phyloP scores from a whole-genome alignment of 768 basidiomycete genomes.

The Lactarius trivialis region DNA sequence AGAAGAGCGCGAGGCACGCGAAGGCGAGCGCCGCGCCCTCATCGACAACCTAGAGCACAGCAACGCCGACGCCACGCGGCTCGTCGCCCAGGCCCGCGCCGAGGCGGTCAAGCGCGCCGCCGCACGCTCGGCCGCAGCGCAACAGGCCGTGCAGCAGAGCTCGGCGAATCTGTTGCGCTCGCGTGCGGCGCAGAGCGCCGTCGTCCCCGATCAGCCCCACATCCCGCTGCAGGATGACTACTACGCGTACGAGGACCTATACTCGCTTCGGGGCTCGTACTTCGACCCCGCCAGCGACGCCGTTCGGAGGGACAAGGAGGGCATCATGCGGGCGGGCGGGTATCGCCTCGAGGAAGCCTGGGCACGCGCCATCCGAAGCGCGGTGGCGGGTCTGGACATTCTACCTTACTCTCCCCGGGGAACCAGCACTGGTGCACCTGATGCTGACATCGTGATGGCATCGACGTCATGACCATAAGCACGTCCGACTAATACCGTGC shows the following conservation, averaged over 20 bases:
- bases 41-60: slow-evolving; percentile 79
- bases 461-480: not conserved
- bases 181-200: slow-evolving; percentile 56
- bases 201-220: slow-evolving; percentile 75
- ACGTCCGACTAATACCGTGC: not conserved
- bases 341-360: slow-evolving; percentile 79
- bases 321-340: slow-evolving; percentile 77
- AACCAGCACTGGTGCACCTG: slow-evolving; percentile 10
- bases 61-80: slow-evolving; percentile 58
- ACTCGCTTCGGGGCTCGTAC: slow-evolving; percentile 49
- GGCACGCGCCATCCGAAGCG: slow-evolving; percentile 70
- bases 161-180: slow-evolving; percentile 44
- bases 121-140: slow-evolving; percentile 41
- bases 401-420: slow-evolving; percentile 32
- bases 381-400: slow-evolving; percentile 68
- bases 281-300: slow-evolving; percentile 70
- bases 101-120: slow-evolving; percentile 56
- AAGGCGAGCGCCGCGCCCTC: slow-evolving; percentile 63
- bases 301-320: slow-evolving; percentile 67
- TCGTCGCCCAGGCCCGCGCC: slow-evolving; percentile 63
- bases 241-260: slow-evolving; percentile 70
- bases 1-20: slow-evolving; percentile 68
- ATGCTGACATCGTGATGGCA: slow-evolving; percentile 44
- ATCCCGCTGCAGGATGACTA: slow-evolving; percentile 71
- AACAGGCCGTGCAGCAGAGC: slow-evolving; percentile 21